Base-by-base conservation (phyloP, 352 stramenopile genomes). In the Phytophthora sansomeana region DNA sequence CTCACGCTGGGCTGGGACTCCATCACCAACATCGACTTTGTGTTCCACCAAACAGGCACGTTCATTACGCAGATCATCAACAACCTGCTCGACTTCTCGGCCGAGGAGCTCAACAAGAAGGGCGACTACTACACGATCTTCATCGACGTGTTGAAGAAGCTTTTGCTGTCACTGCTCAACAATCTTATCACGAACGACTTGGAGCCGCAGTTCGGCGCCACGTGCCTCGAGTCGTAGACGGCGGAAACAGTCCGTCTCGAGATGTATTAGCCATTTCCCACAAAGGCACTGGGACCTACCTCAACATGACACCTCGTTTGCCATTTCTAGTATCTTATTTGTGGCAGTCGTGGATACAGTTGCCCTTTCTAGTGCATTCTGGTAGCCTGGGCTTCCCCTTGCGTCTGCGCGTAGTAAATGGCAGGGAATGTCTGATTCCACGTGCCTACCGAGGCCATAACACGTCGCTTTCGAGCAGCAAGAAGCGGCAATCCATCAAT, bases 101-200 rank as follows among this genome's bases (percentile, higher is more conserved):
- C n/a, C n/a, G 64, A 74, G 14, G 60, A 79, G 50, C 43, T 88
- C 51, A 90, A 90, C 79, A 87, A 88, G 75, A 90, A 88, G n/a
- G n/a, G n/a, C n/a, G n/a, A n/a, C n/a, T n/a, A n/a, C n/a, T n/a
- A n/a, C n/a, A n/a, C n/a, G n/a, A n/a, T n/a, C n/a, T n/a, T n/a
- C n/a, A n/a, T n/a, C n/a, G n/a, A n/a, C n/a, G n/a, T n/a, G n/a
- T n/a, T n/a, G n/a, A n/a, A n/a, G n/a, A n/a, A n/a, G n/a, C n/a
- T n/a, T n/a, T n/a, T n/a, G n/a, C n/a, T n/a, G n/a, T n/a, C n/a
- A n/a, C n/a, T n/a, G n/a, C n/a, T n/a, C n/a, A n/a, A n/a, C n/a
- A n/a, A n/a, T n/a, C n/a, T n/a, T n/a, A n/a, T n/a, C n/a, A n/a
- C n/a, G n/a, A n/a, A n/a, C n/a, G n/a, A n/a, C n/a, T n/a, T n/a